Conservation (phyloP, 257 asterid genomes). For the Leptodermis oblonga region DNA sequence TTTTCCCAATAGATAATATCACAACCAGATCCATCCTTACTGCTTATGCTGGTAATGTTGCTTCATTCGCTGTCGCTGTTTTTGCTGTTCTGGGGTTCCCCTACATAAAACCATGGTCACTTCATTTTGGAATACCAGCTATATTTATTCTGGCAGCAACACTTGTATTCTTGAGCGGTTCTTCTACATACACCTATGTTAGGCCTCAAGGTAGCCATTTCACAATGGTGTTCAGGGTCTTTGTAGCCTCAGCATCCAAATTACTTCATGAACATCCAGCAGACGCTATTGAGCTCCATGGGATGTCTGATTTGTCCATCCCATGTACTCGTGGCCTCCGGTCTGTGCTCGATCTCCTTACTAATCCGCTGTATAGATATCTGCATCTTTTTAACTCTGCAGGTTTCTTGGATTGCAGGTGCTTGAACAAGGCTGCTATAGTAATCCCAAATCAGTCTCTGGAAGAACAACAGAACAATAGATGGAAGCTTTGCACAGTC, state of each 20-base stretch:
- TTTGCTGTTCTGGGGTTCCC: slow-evolving; percentile 25
- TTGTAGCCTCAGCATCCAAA: slow-evolving; percentile 24
- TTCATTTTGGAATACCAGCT: slow-evolving; percentile 29
- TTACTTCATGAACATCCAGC: slow-evolving; percentile 10
- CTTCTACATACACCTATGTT: slow-evolving; percentile 2
- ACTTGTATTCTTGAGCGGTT: slow-evolving; percentile 18
- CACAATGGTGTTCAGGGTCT: slow-evolving; percentile 19
- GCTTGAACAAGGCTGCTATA: slow-evolving; percentile 30
- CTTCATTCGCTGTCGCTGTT: slow-evolving; percentile 1
- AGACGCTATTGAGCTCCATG: slow-evolving; percentile 12
- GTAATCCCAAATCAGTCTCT: slow-evolving; percentile 18
- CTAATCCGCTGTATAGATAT: neutral
- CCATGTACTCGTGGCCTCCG: slow-evolving; percentile 20
- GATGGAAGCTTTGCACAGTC: slow-evolving; percentile 28
- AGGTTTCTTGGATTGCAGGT: slow-evolving; percentile 14
- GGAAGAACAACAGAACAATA: slow-evolving; percentile 20
- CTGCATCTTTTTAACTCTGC: neutral
- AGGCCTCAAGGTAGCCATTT: slow-evolving; percentile 26
- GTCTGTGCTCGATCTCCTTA: slow-evolving; percentile 4
- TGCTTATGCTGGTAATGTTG: slow-evolving; percentile 9
- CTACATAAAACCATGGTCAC: slow-evolving; percentile 27
- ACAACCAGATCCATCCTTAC: neutral
- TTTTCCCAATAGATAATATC: no score
- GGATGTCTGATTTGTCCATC: slow-evolving; percentile 11
- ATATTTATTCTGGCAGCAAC: slow-evolving; percentile 19